phyloP scores from a whole-genome alignment of 257 asterid species.

The Plectranthus barbatus region DNA sequence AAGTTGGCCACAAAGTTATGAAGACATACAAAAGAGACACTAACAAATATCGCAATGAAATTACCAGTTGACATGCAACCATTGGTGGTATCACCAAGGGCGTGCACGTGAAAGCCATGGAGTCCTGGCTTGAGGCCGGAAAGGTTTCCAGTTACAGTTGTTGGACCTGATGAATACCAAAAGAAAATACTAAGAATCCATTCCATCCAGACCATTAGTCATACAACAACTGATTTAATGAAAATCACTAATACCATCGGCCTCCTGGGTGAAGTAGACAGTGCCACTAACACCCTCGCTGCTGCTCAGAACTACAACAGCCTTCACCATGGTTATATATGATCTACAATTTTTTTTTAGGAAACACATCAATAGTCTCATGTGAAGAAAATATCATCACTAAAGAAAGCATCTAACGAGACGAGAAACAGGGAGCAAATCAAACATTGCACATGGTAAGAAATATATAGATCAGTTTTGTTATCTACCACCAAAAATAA shows the following conservation, averaged over 20 bases:
- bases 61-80: conserved; percentile 98
- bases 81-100: conserved; percentile 99
- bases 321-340: conserved; percentile 78
- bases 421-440: background rate
- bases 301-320: conserved; percentile 80
- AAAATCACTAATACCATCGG: conserved; percentile 49
- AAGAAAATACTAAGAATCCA: conserved; percentile 1
- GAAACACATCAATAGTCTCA: background rate
- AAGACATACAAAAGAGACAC: no score
- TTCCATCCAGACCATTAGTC: background rate
- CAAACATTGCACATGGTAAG: background rate
- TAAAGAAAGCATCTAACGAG: background rate
- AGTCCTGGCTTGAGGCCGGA: conserved; percentile 85
- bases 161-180: conserved; percentile 39
- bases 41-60: background rate
- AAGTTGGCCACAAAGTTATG: background rate
- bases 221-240: background rate
- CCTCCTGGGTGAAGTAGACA: conserved; percentile 67
- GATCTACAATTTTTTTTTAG: conserved; percentile 30
- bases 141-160: conserved; percentile 70
- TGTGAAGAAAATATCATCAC: no score
- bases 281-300: conserved; percentile 89
- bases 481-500: background rate
- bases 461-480: no score
- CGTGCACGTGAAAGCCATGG: conserved; percentile 96